Evolutionary conservation across 148 eudicot species (phyloP).

Genomic region (Fallopia convolvulus): DNA sequence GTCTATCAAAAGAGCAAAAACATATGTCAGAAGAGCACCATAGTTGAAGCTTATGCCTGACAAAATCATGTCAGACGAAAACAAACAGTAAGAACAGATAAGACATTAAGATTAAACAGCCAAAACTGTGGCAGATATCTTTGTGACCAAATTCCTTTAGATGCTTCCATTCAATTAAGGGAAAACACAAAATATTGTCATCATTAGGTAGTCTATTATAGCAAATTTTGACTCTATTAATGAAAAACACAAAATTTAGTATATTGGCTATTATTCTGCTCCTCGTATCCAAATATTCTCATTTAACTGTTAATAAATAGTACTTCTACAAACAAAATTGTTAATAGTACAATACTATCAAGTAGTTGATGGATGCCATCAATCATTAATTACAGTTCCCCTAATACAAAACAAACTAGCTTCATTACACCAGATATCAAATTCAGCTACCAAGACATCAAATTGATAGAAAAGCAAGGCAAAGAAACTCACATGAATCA

Average conservation of each 20-base stretch:
- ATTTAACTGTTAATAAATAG: neutral
- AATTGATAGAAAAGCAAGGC: neutral
- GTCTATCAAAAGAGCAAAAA: conserved; percentile 23
- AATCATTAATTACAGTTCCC: neutral
- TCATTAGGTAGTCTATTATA: neutral
- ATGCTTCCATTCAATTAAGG: neutral
- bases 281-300: neutral
- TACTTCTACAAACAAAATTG: neutral
- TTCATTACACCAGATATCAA: neutral
- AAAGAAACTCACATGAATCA: neutral
- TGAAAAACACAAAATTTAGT: neutral
- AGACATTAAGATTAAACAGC: neutral
- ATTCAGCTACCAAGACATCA: neutral
- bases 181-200: neutral
- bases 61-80: neutral
- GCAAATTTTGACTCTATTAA: neutral
- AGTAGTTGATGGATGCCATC: neutral
- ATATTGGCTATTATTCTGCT: neutral
- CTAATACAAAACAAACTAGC: neutral
- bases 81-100: neutral
- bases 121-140: neutral
- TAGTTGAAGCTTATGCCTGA: neutral
- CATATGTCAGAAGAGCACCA: neutral
- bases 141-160: neutral
- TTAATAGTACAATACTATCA: neutral